Evolutionary conservation across 1,139 yeast genomes (phyloP).

Genomic region (Neolecta irregularis): DNA sequence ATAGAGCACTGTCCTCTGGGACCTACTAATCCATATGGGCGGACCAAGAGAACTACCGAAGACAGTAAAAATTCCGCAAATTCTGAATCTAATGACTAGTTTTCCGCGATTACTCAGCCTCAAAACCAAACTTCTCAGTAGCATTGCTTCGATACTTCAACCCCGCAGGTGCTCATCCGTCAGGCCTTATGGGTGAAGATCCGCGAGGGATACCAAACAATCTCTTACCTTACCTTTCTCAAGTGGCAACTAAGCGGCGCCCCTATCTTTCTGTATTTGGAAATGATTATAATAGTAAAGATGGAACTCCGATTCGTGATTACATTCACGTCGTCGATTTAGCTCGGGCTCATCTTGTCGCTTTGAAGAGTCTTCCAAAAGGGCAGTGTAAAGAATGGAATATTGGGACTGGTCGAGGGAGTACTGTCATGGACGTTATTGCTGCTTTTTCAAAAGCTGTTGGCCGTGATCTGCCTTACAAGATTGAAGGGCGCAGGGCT

Average conservation of each 20-base stretch:
- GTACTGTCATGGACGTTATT: conserved; percentile 61
- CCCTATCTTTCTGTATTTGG: conserved; percentile 52
- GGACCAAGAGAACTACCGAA: conserved; percentile 54
- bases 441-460: conserved; percentile 52
- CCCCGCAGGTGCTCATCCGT: conserved; percentile 77
- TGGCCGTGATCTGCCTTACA: conserved; percentile 52
- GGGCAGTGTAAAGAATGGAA: conserved; percentile 69
- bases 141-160: conserved; percentile 65
- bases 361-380: conserved; percentile 40
- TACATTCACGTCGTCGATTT: conserved; percentile 71
- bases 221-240: conserved; percentile 58
- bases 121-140: conserved; percentile 40
- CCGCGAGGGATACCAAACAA: conserved; percentile 68
- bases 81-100: too few relatives aligned
- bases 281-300: conserved; percentile 45
- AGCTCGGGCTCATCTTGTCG: conserved; percentile 68
- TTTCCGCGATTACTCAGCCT: conserved; percentile 39
- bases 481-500: conserved; percentile 49
- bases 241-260: conserved; percentile 61
- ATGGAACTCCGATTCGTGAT: conserved; percentile 73
- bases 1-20: conserved; percentile 64
- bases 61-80: too few relatives aligned
- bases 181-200: conserved; percentile 67
- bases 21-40: conserved; percentile 67
- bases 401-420: conserved; percentile 66